Percentiles rank a stretch among this genome's conserved stretches.
These are phyloP conservation scores for Yamadazyma sp. DNA, from an alignment of 1,139 yeast species.

Conservation along the genomic window DNA sequence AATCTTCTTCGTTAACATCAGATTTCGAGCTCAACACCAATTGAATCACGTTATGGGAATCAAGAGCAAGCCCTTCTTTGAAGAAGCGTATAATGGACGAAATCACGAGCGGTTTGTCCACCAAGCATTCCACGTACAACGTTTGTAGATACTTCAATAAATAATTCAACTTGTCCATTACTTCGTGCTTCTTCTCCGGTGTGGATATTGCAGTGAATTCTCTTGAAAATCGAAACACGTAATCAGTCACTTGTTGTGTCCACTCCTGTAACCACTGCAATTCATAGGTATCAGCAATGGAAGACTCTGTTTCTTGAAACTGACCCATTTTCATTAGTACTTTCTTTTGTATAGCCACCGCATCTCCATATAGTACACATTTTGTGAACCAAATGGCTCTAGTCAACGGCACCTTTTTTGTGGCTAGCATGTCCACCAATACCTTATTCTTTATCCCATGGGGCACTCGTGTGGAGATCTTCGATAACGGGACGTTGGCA, in stretches of 20 bases:
- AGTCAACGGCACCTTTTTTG: constrained; percentile 64
- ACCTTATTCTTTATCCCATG: constrained; percentile 81
- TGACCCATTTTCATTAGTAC: constrained; percentile 19
- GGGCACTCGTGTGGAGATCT: constrained; percentile 79
- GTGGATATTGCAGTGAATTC: constrained; percentile 30
- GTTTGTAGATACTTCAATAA: constrained; percentile 59
- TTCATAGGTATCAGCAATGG: constrained; percentile 27
- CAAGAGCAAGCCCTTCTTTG: constrained; percentile 52
- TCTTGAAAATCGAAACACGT: constrained; percentile 51
- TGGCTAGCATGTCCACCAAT: constrained; percentile 69
- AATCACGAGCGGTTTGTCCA: constrained; percentile 63
- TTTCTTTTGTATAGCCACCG: constrained; percentile 64
- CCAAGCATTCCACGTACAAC: constrained; percentile 64
- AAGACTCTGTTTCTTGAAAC: constrained; percentile 6
- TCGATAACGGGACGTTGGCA: constrained; percentile 60
- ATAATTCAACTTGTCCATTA: constrained; percentile 59
- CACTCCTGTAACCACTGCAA: constrained; percentile 78
- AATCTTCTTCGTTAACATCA: constrained; percentile 14
- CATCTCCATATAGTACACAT: constrained; percentile 82
- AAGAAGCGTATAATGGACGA: constrained; percentile 62
- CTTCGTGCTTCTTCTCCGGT: constrained; percentile 37
- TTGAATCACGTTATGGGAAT: constrained; percentile 23
- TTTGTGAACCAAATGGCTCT: constrained; percentile 90
- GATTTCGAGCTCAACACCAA: constrained; percentile 15
- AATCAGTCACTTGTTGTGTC: constrained; percentile 77